Evolutionary conservation across 495 filamentous ascomycete genomes (phyloP), one percentile per base, ranked within the genome.

Genomic region (Immersiella caudata): DNA sequence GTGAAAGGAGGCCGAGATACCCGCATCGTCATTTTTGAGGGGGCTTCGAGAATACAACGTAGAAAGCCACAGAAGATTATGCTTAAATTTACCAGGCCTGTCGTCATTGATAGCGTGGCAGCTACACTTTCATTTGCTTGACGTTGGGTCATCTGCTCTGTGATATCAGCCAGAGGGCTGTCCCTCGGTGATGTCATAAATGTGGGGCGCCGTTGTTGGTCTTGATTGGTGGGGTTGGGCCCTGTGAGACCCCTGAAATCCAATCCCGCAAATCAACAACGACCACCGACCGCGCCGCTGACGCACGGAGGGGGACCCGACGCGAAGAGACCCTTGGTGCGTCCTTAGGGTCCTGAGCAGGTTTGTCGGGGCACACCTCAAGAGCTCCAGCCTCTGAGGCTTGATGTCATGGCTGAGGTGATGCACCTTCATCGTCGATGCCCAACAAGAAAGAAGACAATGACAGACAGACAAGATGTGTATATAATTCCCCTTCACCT

Each of bases 301-400:
- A 55, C 52, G 52, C 52, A 18, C 49, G 49, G 52, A 11, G 21
- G 24, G 7, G 52, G 14, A 33, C 62, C 36, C 52, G 51, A 57
- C 27, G 18, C 14, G n/a, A 27, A 29, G n/a, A 18, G 24, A 57
- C 63, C 63, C 63, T 65, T 65, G 24, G 27, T 65, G 63, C 63
- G 56, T 58, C 26, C 35, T 58, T 52, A 65, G 52, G 63, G 63
- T 58, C 52, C n/a, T 26, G 14, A 58, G 46, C 63, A 65, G 52
- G 63, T 56, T 65, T 55, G n/a, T 8, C 29, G 22, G n/a, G 25
- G 8, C 21, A 22, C 52, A 22, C 20, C 5, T 55, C 9, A 14
- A 22, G 3, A 20, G 4, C 55, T 56, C 27, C 24, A 26, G 24
- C 54, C 40, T 61, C 8, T 25, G 33, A n/a, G 22, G 22, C 35